Conservation (phyloP, 495 filamentous ascomycete genomes). For the Aspergillus bridgeri region DNA sequence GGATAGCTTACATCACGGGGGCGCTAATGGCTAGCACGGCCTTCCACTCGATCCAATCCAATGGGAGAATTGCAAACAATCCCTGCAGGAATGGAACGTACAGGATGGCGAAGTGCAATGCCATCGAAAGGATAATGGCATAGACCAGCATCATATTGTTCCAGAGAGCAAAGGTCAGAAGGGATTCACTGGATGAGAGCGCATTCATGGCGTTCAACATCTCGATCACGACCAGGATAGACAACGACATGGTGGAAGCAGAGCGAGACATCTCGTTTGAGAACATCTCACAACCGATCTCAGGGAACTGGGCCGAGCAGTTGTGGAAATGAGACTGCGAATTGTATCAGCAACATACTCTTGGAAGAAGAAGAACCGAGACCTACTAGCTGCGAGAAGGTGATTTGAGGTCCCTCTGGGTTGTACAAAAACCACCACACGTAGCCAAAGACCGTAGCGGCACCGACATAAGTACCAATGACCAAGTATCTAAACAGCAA, state of each 20-base stretch:
- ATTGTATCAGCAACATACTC: slow-evolving; percentile 15
- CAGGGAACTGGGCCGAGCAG: slow-evolving; percentile 80
- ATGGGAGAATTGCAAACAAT: slow-evolving; percentile 86
- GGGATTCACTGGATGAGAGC: slow-evolving; percentile 88
- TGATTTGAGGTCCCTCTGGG: slow-evolving; percentile 85
- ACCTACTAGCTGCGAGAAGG: slow-evolving; percentile 78
- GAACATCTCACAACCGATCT: slow-evolving; percentile 96
- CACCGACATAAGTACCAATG: slow-evolving; percentile 91
- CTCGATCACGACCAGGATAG: slow-evolving; percentile 92
- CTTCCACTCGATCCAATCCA: slow-evolving; percentile 89
- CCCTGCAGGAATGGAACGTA: slow-evolving; percentile 88
- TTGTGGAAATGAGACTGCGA: slow-evolving; percentile 81
- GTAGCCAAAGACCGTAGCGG: slow-evolving; percentile 94
- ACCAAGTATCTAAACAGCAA: slow-evolving; percentile 97
- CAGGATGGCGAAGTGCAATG: slow-evolving; percentile 87
- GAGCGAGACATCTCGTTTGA: slow-evolving; percentile 81
- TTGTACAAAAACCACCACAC: slow-evolving; percentile 99
- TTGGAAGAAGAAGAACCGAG: background rate
- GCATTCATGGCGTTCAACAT: slow-evolving; percentile 99
- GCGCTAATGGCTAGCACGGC: slow-evolving; percentile 85
- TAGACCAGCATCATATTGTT: slow-evolving; percentile 97
- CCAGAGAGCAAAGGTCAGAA: slow-evolving; percentile 90
- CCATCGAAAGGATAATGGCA: slow-evolving; percentile 93
- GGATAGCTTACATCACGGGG: slow-evolving; percentile 81
- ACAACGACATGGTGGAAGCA: slow-evolving; percentile 93